Base-by-base conservation (phyloP, 176 grass and related monocot genomes). In the Metroxylon sagu region DNA sequence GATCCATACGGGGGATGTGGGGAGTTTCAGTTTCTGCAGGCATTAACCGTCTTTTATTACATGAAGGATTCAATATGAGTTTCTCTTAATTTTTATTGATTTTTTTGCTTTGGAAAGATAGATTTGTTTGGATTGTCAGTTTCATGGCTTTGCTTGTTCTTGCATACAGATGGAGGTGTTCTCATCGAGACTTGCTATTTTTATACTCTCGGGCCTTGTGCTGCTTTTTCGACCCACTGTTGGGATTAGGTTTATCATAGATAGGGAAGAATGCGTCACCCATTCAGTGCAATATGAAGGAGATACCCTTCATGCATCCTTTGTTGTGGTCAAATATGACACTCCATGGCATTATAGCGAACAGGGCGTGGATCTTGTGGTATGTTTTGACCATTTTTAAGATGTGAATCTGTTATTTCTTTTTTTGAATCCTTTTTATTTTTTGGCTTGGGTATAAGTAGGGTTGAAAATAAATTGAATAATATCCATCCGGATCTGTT, bases 281-380 rank as follows among this genome's bases (percentile, higher is more conserved):
- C 81, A 97, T 57, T 71, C 74, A 17, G 84, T 85, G 5, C 82
- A 87, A n/a, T 88, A 88, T 59, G 66, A 91, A 76, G 92, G 92
- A 19, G 92, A 97, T 56, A 97, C 76, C 1, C 55, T 97, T 70
- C 84, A 85, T 66, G 77, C 71, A 0, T 97, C 87, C 50, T 97
- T 97, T 52, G 92, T 97, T 15, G 87, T 97, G 28, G 88, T 97
- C 50, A 91, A 91, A 73, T 68, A 81, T 2, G 92, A 97, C 0
- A 85, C 83, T 26, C 84, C 83, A 17, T 88, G 87, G 84, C 87
- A 88, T 77, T 91, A 83, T 57, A 80, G 67, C 1, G 73, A 85
- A 19, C 83, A 85, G 49, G 92, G 92, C 49, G 81, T 97, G 35
- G 87, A 97, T 77, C 81, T 96, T 70, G 87, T 90, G 92, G 92